Percentiles rank a stretch among this genome's conserved stretches.
Conservation (phyloP, 345 rosid species). For the Alliaria petiolata region DNA sequence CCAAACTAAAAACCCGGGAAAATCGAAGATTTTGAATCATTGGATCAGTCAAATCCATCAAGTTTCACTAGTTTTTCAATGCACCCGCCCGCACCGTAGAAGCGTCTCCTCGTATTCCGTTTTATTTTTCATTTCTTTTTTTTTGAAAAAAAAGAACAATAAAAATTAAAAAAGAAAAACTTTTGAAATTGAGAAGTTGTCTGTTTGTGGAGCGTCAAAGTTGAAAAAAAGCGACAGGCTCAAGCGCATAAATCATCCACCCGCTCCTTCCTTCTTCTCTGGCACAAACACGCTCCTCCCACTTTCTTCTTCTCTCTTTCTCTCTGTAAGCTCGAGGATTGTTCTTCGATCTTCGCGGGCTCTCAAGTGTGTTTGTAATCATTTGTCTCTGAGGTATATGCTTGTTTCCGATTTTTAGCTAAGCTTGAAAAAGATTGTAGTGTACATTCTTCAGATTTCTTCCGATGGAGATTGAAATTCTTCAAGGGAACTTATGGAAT, state of each 20-base stretch:
- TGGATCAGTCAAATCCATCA: constrained; percentile 16
- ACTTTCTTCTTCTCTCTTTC: constrained; percentile 24
- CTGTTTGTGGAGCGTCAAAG: constrained; percentile 37
- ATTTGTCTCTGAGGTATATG: neutral
- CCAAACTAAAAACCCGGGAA: neutral
- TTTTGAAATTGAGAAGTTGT: constrained; percentile 16
- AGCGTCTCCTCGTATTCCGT: constrained; percentile 28
- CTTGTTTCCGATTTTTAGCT: neutral
- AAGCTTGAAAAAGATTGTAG: neutral
- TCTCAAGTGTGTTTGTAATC: constrained; percentile 2
- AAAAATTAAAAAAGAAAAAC: neutral
- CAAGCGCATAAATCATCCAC: constrained; percentile 11
- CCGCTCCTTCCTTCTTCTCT: constrained; percentile 35
- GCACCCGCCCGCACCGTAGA: neutral
- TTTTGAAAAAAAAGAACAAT: neutral
- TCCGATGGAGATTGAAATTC: neutral
- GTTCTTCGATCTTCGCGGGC: neutral
- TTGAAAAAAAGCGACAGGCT: constrained; percentile 28
- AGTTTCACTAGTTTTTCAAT: neutral
- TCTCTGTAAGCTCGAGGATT: neutral
- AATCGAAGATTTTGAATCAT: neutral
- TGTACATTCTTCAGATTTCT: neutral
- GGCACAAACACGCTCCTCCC: constrained; percentile 38
- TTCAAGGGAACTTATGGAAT: neutral
- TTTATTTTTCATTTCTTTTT: neutral